A percentile compares a stretch with the other conserved stretches of the same genome.
Conservation (phyloP, 2,329 filamentous ascomycete genomes). For the Xylaria sp. region DNA sequence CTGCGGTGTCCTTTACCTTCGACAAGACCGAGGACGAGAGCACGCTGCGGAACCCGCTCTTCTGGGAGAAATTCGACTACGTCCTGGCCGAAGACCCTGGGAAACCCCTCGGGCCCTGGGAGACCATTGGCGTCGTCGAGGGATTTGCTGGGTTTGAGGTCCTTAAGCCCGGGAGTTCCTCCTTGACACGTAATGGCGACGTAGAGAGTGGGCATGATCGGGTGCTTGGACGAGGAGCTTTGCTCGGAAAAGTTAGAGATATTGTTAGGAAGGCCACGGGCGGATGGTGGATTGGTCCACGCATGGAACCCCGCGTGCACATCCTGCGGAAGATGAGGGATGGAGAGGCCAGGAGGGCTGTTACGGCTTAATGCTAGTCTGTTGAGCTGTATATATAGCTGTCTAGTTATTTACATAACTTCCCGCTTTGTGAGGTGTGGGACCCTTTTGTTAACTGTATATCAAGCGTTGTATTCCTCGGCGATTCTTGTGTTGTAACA, state of each 20-base stretch:
- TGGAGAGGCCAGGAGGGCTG: conserved; percentile 46
- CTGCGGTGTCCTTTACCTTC: conserved; percentile 54
- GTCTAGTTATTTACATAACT: not conserved
- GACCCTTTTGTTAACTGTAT: conserved; percentile 31
- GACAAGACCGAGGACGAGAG: conserved; percentile 71
- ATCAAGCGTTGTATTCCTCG: conserved; percentile 8
- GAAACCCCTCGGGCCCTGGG: conserved; percentile 63
- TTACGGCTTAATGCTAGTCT: conserved; percentile 39
- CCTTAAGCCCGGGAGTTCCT: conserved; percentile 57
- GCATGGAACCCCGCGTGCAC: conserved; percentile 66
- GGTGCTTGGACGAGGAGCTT: conserved; percentile 59
- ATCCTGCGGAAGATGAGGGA: conserved; percentile 57
- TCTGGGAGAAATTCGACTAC: conserved; percentile 75
- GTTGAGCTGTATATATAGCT: not conserved
- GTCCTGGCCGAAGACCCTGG: conserved; percentile 65
- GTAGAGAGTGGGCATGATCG: conserved; percentile 43
- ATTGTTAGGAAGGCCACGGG: conserved; percentile 60
- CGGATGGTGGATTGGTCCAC: conserved; percentile 73
- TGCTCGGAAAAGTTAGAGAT: conserved; percentile 55
- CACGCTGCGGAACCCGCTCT: conserved; percentile 59
- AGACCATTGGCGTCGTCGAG: conserved; percentile 65
- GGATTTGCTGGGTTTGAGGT: conserved; percentile 70
- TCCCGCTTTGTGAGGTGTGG: not conserved
- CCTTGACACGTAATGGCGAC: conserved; percentile 35
- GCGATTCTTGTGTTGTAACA: not conserved